These are phyloP conservation scores for Zoysia japonica DNA, from an alignment of 176 grass and related monocot species.

Conservation along the genomic window DNA sequence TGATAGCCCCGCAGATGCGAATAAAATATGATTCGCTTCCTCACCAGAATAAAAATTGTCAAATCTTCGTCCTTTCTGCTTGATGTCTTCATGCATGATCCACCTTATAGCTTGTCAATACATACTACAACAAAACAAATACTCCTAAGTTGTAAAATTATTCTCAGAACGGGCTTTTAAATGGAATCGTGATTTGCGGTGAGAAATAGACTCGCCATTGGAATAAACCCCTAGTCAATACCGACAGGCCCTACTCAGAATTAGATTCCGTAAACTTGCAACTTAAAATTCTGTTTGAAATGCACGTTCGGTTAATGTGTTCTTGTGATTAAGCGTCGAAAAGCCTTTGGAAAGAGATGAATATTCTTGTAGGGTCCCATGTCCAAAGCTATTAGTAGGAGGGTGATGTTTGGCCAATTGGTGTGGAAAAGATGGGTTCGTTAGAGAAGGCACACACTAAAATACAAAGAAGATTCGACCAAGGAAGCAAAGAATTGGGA, in stretches of 20 bases:
- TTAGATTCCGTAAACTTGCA: neutral
- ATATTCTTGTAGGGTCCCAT: slow-evolving; percentile 29
- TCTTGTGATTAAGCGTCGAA: slow-evolving; percentile 13
- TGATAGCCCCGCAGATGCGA: slow-evolving; percentile 10
- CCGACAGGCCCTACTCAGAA: neutral
- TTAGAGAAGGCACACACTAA: slow-evolving; percentile 21
- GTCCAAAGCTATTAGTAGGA: slow-evolving; percentile 20
- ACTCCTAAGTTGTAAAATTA: neutral
- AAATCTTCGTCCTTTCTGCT: slow-evolving; percentile 8
- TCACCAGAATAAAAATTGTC: neutral
- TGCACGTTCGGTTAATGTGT: neutral
- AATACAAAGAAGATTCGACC: slow-evolving; percentile 26
- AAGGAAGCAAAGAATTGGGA: slow-evolving; percentile 16
- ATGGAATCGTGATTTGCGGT: neutral
- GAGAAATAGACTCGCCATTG: slow-evolving; percentile 11
- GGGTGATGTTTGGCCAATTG: slow-evolving; percentile 21
- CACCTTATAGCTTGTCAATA: slow-evolving; percentile 4
- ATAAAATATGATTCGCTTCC: slow-evolving; percentile 12
- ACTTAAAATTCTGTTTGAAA: neutral
- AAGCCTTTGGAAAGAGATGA: neutral
- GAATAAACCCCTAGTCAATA: neutral
- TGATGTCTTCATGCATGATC: neutral
- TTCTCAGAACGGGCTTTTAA: neutral
- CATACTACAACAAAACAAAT: slow-evolving; percentile 3
- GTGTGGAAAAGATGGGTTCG: slow-evolving; percentile 24